Evolutionary conservation across 2,329 filamentous ascomycete species (phyloP).

Genomic region (Mycocentrospora acerina): DNA sequence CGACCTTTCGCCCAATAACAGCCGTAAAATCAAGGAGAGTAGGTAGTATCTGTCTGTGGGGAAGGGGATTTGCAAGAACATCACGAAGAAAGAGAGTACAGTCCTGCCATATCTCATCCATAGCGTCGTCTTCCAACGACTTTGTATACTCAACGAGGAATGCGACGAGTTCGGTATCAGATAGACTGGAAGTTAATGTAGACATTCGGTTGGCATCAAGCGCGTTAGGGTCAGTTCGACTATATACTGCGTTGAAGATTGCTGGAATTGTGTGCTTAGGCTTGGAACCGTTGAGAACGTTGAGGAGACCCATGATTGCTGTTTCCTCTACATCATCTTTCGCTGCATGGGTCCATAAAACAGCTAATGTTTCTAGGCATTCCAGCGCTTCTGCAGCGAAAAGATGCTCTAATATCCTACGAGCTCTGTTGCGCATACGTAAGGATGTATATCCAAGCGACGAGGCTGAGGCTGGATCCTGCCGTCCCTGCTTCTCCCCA

Average conservation of each 20-base stretch:
- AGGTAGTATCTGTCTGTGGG: slow-evolving; percentile 86
- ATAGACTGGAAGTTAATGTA: slow-evolving; percentile 80
- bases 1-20: slow-evolving; percentile 89
- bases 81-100: slow-evolving; percentile 90
- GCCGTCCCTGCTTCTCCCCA: slow-evolving; percentile 55
- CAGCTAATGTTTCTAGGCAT: slow-evolving; percentile 86
- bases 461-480: slow-evolving; percentile 69
- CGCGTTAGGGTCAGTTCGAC: slow-evolving; percentile 80
- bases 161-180: slow-evolving; percentile 79
- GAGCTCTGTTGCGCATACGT: slow-evolving; percentile 84
- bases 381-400: slow-evolving; percentile 91
- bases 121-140: slow-evolving; percentile 91
- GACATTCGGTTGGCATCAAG: slow-evolving; percentile 81
- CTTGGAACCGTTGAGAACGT: slow-evolving; percentile 86
- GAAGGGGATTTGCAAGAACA: slow-evolving; percentile 88
- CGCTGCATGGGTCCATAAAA: slow-evolving; percentile 69
- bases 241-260: slow-evolving; percentile 95
- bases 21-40: slow-evolving; percentile 85
- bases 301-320: slow-evolving; percentile 80
- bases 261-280: slow-evolving; percentile 91
- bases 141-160: slow-evolving; percentile 90
- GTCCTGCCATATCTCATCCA: slow-evolving; percentile 97
- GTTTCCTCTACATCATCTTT: slow-evolving; percentile 55
- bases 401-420: slow-evolving; percentile 86
- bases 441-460: slow-evolving; percentile 91